Percentiles rank a stretch among this genome's conserved stretches.
These are phyloP conservation scores for Xylaria sp. DNA, from an alignment of 2,329 filamentous ascomycete species.

Conservation along the genomic window DNA sequence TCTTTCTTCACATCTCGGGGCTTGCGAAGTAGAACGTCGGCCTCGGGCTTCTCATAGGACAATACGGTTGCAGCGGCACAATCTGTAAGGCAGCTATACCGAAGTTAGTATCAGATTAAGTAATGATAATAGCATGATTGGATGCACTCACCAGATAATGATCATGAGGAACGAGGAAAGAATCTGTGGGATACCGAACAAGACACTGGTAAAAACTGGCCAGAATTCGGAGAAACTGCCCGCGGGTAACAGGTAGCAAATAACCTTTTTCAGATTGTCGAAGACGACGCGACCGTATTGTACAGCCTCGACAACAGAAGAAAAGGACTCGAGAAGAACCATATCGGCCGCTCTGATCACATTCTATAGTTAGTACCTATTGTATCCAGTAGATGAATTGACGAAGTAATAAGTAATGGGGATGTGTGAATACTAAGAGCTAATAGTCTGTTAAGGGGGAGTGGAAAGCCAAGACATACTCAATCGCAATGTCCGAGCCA, in stretches of 20 bases:
- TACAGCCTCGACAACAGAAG: conserved; percentile 76
- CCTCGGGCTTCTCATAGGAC: conserved; percentile 80
- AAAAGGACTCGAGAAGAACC: conserved; percentile 80
- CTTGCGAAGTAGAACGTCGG: conserved; percentile 75
- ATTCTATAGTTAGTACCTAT: neutral
- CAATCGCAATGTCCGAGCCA: conserved; percentile 82
- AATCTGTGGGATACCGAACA: conserved; percentile 78
- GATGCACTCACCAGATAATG: conserved; percentile 62
- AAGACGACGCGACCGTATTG: conserved; percentile 80
- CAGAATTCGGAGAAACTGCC: conserved; percentile 80
- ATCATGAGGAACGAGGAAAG: conserved; percentile 79
- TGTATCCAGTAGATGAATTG: neutral
- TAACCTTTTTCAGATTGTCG: conserved; percentile 81
- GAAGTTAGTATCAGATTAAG: neutral
- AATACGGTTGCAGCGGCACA: conserved; percentile 77
- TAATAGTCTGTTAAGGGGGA: neutral
- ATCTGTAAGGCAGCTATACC: conserved; percentile 75
- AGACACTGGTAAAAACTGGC: conserved; percentile 78
- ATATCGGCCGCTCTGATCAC: conserved; percentile 75
- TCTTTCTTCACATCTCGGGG: conserved; percentile 76
- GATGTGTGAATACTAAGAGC: neutral
- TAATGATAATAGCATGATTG: conserved; percentile 33
- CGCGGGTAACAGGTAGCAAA: conserved; percentile 78
- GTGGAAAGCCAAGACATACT: conserved; percentile 12
- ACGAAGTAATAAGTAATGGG: neutral